Conservation (phyloP, 495 filamentous ascomycete species). For the Xylaria sp. region DNA sequence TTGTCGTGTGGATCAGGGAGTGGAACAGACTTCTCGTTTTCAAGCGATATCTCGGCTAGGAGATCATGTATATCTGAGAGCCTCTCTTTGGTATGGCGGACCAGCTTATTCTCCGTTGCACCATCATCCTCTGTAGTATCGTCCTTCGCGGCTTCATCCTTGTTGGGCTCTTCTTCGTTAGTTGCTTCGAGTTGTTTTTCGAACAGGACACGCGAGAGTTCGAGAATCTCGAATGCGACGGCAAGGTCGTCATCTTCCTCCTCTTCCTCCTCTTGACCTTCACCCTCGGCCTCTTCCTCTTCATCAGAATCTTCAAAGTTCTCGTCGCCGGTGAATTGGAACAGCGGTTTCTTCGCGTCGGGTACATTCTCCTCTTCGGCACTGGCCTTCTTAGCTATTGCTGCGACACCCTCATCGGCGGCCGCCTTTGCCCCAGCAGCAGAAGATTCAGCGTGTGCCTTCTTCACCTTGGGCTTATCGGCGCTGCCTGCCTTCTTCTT, state of each 20-base stretch:
- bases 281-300: conserved; percentile 48
- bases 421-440: conserved; percentile 50
- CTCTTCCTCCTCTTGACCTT: conserved; percentile 60
- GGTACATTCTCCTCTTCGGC: conserved; percentile 42
- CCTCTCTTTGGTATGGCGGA: conserved; percentile 76
- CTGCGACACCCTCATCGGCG: conserved; percentile 53
- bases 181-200: conserved; percentile 54
- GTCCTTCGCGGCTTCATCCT: conserved; percentile 56
- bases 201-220: conserved; percentile 85
- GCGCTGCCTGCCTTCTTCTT: conserved; percentile 53
- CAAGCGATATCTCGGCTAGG: conserved; percentile 90
- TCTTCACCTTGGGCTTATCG: conserved; percentile 48
- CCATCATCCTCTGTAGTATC: conserved; percentile 54
- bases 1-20: background rate
- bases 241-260: conserved; percentile 92
- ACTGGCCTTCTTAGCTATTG: conserved; percentile 48
- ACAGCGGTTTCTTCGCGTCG: conserved; percentile 69
- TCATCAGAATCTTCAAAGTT: conserved; percentile 86
- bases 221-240: conserved; percentile 88
- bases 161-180: conserved; percentile 53
- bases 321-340: conserved; percentile 94
- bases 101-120: conserved; percentile 51
- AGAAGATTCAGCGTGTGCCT: conserved; percentile 32
- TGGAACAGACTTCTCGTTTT: conserved; percentile 73
- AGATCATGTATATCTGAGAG: conserved; percentile 91